Evolutionary conservation across 1,284 basidiomycete species (phyloP), one percentile per base, ranked within the genome.

Genomic region (Leccinum subfulvum): DNA sequence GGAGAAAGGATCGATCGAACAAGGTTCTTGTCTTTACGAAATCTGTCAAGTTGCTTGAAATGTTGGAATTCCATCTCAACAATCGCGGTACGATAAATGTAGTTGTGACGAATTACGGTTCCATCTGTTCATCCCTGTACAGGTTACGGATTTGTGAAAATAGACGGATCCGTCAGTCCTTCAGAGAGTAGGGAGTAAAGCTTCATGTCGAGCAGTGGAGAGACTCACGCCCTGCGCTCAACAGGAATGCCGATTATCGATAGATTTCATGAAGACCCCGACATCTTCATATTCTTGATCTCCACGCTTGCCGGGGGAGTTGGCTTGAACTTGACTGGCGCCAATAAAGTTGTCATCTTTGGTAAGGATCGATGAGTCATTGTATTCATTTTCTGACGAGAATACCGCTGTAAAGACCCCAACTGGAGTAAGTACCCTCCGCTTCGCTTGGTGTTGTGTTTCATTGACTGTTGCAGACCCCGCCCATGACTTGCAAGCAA

Each of bases 11-110:
- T 63, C 68, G 65, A 3, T 78, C 80, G 1, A 95, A 91, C 75
- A 94, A 93, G 71, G 88, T 94, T 26, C 79, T 95, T 26, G 87
- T 95, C 59, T 96, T 96, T 75, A 94, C 92, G 3, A 92, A 92
- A 72, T 90, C 90, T 1, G 86, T 92, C 62, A 93, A 92, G 71
- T 77, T 96, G 16, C 78, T 96, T 21, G 86, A 90, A 10, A 91
- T 93, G 82, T 76, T 96, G 39, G 85, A 90, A 58, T 88, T 84
- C 67, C 87, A 91, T 71, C 79, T 95, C 16, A 79, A 80, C 21
- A 77, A 77, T 7, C 77, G 80, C 68, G 77, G 89, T 89, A 59
- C 47, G 59, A 41, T 35, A 13, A 63, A 26, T 35, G 53, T 30
- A 30, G 62, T 8, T 44, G 4, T 51, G 30, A 23, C 55, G 11